phyloP scores from a whole-genome alignment of 139 green algal genomes.

The Eudorina sp. region DNA sequence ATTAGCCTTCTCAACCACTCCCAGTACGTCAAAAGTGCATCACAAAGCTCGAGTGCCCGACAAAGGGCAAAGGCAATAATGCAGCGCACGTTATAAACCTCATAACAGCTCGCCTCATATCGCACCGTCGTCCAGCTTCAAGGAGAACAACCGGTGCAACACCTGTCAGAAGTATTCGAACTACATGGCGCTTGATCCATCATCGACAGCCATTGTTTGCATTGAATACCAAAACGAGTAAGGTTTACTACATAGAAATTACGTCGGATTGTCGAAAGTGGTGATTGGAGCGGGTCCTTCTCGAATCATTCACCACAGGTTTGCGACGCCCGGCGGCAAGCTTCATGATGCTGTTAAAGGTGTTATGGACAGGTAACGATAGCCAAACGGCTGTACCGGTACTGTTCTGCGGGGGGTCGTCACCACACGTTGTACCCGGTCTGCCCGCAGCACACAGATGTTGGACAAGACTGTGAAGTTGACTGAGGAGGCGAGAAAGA shows the following conservation, averaged over 20 bases:
- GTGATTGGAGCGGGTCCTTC: no score
- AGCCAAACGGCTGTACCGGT: not conserved
- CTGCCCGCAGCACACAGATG: conserved; percentile 53
- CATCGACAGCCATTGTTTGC: conserved; percentile 47
- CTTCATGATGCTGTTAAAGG: conserved; percentile 65
- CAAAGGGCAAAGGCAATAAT: no score
- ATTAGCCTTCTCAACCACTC: no score
- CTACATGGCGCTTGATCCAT: conserved; percentile 11
- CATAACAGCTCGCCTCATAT: no score
- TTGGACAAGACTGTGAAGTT: conserved; percentile 52
- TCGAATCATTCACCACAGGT: conserved; percentile 12
- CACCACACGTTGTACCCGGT: not conserved
- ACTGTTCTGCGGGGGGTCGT: not conserved
- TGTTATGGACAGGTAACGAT: conserved; percentile 58
- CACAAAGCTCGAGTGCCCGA: no score
- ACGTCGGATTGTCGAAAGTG: not conserved
- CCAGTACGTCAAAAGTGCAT: no score
- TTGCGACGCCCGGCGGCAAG: conserved; percentile 60
- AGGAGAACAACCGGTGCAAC: no score
- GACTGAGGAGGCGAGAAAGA: conserved; percentile 55
- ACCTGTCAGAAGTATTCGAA: no score
- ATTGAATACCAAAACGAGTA: conserved; percentile 64
- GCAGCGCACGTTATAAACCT: no score
- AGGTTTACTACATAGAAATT: no score
- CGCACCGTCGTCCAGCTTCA: no score